These are phyloP conservation scores for Apiotrichum montevideense DNA, from an alignment of 1,284 basidiomycete genomes.

Conservation along the genomic window DNA sequence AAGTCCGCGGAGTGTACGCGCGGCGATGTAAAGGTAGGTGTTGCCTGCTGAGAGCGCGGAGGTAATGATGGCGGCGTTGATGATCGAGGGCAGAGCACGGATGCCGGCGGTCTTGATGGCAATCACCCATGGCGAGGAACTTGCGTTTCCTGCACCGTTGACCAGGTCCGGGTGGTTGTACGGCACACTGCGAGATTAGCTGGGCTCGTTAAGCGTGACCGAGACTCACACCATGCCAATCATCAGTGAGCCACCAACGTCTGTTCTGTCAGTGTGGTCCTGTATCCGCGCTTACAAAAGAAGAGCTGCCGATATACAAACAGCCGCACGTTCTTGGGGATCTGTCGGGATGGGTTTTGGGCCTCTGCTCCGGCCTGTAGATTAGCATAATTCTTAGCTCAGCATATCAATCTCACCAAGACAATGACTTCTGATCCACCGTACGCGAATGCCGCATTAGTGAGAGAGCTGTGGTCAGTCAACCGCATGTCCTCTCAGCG, in stretches of 20 bases:
- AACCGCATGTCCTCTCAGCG: not conserved
- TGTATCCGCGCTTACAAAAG: slow-evolving; percentile 53
- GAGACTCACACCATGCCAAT: slow-evolving; percentile 59
- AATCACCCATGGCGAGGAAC: slow-evolving; percentile 68
- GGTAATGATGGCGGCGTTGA: slow-evolving; percentile 58
- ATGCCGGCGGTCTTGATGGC: slow-evolving; percentile 71
- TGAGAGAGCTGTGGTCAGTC: slow-evolving; percentile 19
- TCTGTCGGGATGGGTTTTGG: slow-evolving; percentile 63
- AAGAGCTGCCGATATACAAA: slow-evolving; percentile 67
- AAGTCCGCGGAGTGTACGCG: slow-evolving; percentile 53
- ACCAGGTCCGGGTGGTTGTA: slow-evolving; percentile 58
- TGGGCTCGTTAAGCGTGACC: too few species aligned
- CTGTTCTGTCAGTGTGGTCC: slow-evolving; percentile 59
- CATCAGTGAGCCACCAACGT: slow-evolving; percentile 56
- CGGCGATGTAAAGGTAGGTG: slow-evolving; percentile 54
- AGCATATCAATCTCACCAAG: slow-evolving; percentile 14
- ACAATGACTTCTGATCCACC: slow-evolving; percentile 43
- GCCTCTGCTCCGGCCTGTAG: slow-evolving; percentile 42
- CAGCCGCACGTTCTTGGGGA: slow-evolving; percentile 65
- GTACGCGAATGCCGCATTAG: slow-evolving; percentile 10
- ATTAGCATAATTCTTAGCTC: too few species aligned
- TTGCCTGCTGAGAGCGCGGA: slow-evolving; percentile 53
- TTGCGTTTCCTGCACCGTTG: slow-evolving; percentile 51
- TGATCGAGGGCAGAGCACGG: slow-evolving; percentile 55
- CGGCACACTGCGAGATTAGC: slow-evolving; percentile 55